These are phyloP conservation scores for Metschnikowia proteae DNA, from an alignment of 805 yeast species.

Conservation along the genomic window DNA sequence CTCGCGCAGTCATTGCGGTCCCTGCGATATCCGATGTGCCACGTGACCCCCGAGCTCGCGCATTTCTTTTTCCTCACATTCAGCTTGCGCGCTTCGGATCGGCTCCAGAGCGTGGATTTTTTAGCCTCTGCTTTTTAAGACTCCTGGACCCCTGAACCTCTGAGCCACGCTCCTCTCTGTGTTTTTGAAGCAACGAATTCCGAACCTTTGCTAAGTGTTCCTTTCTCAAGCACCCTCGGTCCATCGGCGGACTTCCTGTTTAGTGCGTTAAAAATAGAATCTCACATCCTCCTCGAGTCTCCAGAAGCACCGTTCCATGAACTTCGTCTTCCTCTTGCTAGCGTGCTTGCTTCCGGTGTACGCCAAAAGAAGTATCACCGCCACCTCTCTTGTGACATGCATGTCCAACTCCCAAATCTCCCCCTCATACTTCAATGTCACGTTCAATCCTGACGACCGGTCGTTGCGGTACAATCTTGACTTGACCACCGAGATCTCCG, in stretches of 20 bases:
- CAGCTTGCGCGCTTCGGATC: slow-evolving; percentile 5
- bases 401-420: slow-evolving; percentile 71
- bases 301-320: slow-evolving; percentile 6
- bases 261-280: no score
- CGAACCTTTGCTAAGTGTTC: no score
- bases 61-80: slow-evolving; percentile 1
- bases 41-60: not conserved
- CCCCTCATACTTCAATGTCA: slow-evolving; percentile 71
- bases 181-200: not conserved
- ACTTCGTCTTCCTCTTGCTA: slow-evolving; percentile 9
- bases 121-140: not conserved
- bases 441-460: slow-evolving; percentile 66
- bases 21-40: not conserved
- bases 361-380: slow-evolving; percentile 37
- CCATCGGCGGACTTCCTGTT: no score
- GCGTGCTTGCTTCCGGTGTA: slow-evolving; percentile 11
- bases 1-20: no score
- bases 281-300: not conserved
- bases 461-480: slow-evolving; percentile 67
- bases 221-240: no score
- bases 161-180: not conserved
- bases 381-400: slow-evolving; percentile 82
- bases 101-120: not conserved
- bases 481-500: slow-evolving; percentile 63
- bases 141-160: not conserved